Conservation (phyloP, 2,329 filamentous ascomycete genomes). For the Fusarium pilosicola region DNA sequence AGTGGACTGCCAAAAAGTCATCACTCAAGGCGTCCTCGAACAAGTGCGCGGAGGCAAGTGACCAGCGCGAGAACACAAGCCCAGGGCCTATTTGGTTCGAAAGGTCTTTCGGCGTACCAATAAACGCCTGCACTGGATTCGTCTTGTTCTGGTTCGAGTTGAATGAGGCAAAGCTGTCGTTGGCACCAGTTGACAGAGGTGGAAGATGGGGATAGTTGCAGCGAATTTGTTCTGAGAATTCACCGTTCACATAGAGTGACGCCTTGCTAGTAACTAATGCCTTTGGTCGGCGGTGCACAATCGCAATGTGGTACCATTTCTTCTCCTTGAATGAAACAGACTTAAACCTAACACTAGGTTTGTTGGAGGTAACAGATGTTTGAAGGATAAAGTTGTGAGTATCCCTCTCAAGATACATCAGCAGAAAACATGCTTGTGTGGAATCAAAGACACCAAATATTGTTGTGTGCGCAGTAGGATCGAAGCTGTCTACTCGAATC, state of each 20-base stretch:
- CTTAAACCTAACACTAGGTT: conserved; percentile 94
- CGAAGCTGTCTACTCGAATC: conserved; percentile 89
- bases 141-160: conserved; percentile 66
- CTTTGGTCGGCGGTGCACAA: conserved; percentile 85
- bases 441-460: conserved; percentile 95
- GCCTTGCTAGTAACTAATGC: conserved; percentile 82
- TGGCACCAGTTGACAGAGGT: conserved; percentile 68
- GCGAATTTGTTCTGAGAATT: conserved; percentile 92
- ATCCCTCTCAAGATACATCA: conserved; percentile 93
- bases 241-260: conserved; percentile 89
- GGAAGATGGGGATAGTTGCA: conserved; percentile 87
- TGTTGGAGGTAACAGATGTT: conserved; percentile 86
- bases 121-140: conserved; percentile 85
- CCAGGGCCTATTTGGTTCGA: conserved; percentile 79
- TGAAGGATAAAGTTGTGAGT: conserved; percentile 95
- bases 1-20: conserved; percentile 90
- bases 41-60: conserved; percentile 87
- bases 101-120: conserved; percentile 91
- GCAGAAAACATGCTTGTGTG: conserved; percentile 90
- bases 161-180: conserved; percentile 77
- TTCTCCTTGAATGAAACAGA: conserved; percentile 78
- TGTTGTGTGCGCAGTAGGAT: conserved; percentile 86
- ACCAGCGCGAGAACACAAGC: conserved; percentile 83
- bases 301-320: conserved; percentile 91
- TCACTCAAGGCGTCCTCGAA: conserved; percentile 90